A percentile compares a stretch with the other conserved stretches of the same genome.
Conservation (phyloP, 176 grass and related monocot species). For the Triticum urartu region DNA sequence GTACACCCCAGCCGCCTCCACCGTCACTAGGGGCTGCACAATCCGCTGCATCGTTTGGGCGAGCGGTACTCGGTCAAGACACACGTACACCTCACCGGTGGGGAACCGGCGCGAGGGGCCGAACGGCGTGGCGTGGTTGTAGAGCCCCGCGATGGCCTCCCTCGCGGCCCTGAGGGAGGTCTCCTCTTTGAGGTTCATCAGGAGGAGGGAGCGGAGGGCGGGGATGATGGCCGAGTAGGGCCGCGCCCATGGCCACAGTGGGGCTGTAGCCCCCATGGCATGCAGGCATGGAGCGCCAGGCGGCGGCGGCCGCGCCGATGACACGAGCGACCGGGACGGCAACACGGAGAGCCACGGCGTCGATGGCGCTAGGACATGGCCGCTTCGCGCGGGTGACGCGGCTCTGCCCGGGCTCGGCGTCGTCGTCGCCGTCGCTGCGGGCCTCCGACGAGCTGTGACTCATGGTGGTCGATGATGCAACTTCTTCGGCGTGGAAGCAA, state of each 20-base stretch:
- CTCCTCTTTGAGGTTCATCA: background rate
- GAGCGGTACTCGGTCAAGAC: constrained; percentile 10
- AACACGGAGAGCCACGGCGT: background rate
- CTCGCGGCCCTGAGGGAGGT: background rate
- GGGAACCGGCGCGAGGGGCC: constrained; percentile 8
- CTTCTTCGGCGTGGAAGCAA: too few relatives aligned
- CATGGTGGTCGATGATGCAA: too few relatives aligned
- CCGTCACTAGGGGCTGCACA: background rate
- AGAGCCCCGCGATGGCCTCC: background rate
- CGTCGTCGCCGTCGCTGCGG: too few relatives aligned
- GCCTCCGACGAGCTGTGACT: too few relatives aligned
- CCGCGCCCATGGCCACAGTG: constrained; percentile 4
- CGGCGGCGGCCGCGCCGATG: constrained; percentile 8
- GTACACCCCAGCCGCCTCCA: background rate
- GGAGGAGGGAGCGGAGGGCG: background rate
- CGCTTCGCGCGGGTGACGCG: background rate
- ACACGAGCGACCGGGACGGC: background rate
- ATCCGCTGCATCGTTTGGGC: background rate
- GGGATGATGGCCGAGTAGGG: constrained; percentile 2
- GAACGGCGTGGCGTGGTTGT: background rate
- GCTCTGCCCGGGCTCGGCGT: too few relatives aligned
- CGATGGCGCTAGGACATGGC: background rate
- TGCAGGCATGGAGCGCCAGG: background rate
- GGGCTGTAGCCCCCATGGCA: background rate
- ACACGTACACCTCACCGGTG: constrained; percentile 17